Percentiles rank a stretch among this genome's conserved stretches.
Conservation (phyloP, 2,329 filamentous ascomycete species). For the Venturia carpophila region DNA sequence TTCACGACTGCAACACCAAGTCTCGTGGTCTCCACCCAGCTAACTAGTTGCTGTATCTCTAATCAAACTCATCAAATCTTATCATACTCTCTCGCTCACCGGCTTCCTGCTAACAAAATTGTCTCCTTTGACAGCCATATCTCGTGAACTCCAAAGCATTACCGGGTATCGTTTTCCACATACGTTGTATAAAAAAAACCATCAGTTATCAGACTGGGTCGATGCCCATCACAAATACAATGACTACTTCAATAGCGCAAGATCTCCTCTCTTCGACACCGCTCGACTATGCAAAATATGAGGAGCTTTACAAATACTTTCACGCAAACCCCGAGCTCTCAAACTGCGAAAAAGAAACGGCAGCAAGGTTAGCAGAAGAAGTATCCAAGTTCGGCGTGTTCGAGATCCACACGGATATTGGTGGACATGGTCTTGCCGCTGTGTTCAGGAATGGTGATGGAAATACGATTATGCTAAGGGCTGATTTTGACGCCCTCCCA, state of each 20-base stretch:
- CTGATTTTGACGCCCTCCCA: constrained; percentile 56
- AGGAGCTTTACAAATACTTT: constrained; percentile 51
- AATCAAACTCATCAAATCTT: background rate
- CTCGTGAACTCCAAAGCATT: background rate
- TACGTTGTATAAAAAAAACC: background rate
- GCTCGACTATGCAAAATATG: constrained; percentile 30
- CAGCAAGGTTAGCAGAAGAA: constrained; percentile 38
- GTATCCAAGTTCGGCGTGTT: constrained; percentile 31
- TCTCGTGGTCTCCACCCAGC: background rate
- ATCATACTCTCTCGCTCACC: background rate
- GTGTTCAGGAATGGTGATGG: constrained; percentile 50
- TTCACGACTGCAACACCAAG: constrained; percentile 13
- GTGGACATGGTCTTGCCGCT: constrained; percentile 51
- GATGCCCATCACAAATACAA: background rate
- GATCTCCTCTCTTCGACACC: background rate
- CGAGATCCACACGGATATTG: constrained; percentile 45
- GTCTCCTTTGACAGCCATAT: too few species aligned
- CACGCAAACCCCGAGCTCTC: constrained; percentile 54
- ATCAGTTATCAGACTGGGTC: background rate
- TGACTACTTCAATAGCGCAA: background rate
- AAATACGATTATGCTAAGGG: constrained; percentile 49
- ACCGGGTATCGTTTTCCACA: background rate
- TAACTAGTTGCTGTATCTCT: background rate
- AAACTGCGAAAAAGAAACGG: constrained; percentile 47
- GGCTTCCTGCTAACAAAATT: too few species aligned